A percentile compares a stretch with the other conserved stretches of the same genome.
phyloP scores from a whole-genome alignment of 2,329 filamentous ascomycete species.

The Hansfordia pulvinata region DNA sequence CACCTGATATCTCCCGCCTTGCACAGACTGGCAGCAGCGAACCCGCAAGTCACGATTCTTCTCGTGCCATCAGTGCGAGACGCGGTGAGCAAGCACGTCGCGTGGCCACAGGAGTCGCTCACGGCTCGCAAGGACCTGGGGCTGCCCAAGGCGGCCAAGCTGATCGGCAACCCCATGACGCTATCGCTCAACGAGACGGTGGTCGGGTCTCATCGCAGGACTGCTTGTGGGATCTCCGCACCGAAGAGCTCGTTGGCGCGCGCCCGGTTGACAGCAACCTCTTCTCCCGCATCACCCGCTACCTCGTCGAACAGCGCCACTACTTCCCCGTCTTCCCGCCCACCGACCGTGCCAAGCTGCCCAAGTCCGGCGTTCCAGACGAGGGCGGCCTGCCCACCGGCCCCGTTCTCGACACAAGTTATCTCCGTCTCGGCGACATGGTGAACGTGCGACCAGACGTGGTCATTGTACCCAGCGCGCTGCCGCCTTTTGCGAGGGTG shows the following conservation, averaged over 20 bases:
- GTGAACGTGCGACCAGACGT: slow-evolving; percentile 76
- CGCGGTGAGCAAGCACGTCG: slow-evolving; percentile 54
- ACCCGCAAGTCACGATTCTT: slow-evolving; percentile 69
- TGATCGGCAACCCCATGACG: slow-evolving; percentile 85
- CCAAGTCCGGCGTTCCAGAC: slow-evolving; percentile 47
- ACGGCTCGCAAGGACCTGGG: slow-evolving; percentile 59
- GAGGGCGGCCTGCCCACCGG: slow-evolving; percentile 56
- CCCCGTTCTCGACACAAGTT: slow-evolving; percentile 68
- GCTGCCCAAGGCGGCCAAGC: slow-evolving; percentile 59
- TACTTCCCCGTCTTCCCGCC: slow-evolving; percentile 87
- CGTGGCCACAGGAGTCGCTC: slow-evolving; percentile 49
- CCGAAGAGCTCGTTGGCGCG: slow-evolving; percentile 54
- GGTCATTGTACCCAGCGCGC: slow-evolving; percentile 64
- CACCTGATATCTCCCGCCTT: slow-evolving; percentile 64
- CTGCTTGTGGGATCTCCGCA: slow-evolving; percentile 66
- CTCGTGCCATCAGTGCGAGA: slow-evolving; percentile 67
- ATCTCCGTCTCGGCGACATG: slow-evolving; percentile 84
- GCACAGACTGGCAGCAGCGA: slow-evolving; percentile 51
- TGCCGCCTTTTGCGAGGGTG: slow-evolving; percentile 84
- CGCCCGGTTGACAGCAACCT: slow-evolving; percentile 43
- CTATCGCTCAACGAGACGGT: slow-evolving; percentile 79
- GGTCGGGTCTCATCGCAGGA: slow-evolving; percentile 77
- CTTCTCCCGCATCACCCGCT: slow-evolving; percentile 57
- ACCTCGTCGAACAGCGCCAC: slow-evolving; percentile 79
- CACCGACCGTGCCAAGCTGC: slow-evolving; percentile 51